Base-by-base conservation (phyloP, 805 yeast species). In the Clavispora phyllophila region DNA sequence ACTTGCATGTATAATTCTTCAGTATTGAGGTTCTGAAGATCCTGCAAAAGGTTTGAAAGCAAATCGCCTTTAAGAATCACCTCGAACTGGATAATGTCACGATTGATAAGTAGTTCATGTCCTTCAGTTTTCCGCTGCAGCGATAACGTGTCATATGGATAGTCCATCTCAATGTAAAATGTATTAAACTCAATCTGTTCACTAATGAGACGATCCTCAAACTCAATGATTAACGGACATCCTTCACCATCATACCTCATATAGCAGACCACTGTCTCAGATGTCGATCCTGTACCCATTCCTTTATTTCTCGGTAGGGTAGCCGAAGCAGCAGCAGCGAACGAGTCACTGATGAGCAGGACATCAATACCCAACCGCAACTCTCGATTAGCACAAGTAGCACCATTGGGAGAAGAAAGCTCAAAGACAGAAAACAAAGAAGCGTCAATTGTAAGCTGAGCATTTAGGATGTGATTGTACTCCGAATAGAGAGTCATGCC, bases 111-210 rank as follows among this genome's bases (percentile, higher is more conserved):
- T 13, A 60, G 46, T 4, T 37, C 44, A 18, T 12, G 35, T 31
- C 37, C 41, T 15, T 44, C 48, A 9, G 12, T 47, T 9, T 55
- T 2, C 51, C 48, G 34, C 52, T 49, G n/a, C 48, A 56, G 17
- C 42, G 49, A 17, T 46, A 43, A 2, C 9, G 20, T 29, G 38
- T 58, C 62, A 40, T 57, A 53, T 0, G 62, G 63, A 37, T 59
- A 62, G 13, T 47, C 48, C 13, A 58, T 37, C 23, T 68, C 73
- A 23, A 54, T 28, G 42, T 60, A 61, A 36, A 65, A 68, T 2
- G 75, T 70, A 4, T 57, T 50, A 45, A 70, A 70, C 49, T 70
- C 75, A 38, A 70, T 57, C 45, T 62, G 64, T 43, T 70, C 75
- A 39, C 63, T 64, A 48, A 70, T 64, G 25, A 63, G 49, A 27